Evolutionary conservation across 768 basidiomycete species (phyloP).

Genomic region (Psilocybe cyanescens): DNA sequence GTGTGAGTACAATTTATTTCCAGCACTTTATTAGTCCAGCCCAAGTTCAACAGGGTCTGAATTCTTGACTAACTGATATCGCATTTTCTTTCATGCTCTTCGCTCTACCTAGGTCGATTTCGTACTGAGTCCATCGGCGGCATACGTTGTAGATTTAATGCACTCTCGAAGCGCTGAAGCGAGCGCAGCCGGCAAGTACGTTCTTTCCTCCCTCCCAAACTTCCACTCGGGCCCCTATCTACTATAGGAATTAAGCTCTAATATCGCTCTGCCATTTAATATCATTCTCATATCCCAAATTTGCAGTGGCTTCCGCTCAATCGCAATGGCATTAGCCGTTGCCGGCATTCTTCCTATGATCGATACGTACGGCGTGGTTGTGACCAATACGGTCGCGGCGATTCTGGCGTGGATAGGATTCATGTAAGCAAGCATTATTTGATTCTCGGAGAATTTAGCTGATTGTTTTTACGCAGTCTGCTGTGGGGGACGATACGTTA

Average conservation of each 20-base stretch:
- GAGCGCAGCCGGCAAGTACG: slow-evolving; percentile 56
- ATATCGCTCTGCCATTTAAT: not conserved
- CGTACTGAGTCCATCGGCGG: slow-evolving; percentile 54
- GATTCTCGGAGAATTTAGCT: no score
- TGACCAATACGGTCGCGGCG: slow-evolving; percentile 52
- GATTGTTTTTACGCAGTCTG: slow-evolving; percentile 36
- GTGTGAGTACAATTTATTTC: slow-evolving; percentile 45
- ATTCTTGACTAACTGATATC: no score
- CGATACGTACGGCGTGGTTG: slow-evolving; percentile 51
- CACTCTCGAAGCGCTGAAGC: slow-evolving; percentile 65
- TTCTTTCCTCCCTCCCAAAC: not conserved
- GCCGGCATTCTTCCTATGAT: slow-evolving; percentile 58
- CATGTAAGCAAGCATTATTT: not conserved
- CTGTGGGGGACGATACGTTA: slow-evolving; percentile 57
- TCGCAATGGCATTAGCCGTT: slow-evolving; percentile 45
- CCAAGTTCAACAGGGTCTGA: not conserved
- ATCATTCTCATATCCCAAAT: not conserved
- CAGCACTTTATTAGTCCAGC: not conserved
- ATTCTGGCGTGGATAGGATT: slow-evolving; percentile 40
- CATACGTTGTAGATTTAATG: slow-evolving; percentile 65
- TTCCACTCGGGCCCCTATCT: not conserved
- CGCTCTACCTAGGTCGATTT: slow-evolving; percentile 49
- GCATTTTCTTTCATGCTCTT: not conserved
- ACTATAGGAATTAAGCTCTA: not conserved
- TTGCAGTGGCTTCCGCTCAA: not conserved